Percentiles rank a stretch among this genome's conserved stretches.
Evolutionary conservation across 306 rosid species (phyloP).

Genomic region (Vigna mungo): DNA sequence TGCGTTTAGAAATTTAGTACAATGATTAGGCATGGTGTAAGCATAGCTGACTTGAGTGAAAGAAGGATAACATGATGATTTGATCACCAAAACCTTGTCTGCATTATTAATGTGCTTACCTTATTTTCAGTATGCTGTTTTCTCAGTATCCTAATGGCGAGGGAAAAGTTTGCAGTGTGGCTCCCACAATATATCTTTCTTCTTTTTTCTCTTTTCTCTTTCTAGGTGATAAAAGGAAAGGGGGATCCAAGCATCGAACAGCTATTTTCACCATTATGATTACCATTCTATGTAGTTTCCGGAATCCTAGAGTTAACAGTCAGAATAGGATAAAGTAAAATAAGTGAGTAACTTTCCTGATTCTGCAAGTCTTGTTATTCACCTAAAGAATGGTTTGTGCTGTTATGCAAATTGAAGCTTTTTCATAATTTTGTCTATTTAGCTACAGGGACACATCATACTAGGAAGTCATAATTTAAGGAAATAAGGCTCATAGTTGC

Average conservation of each 20-base stretch:
- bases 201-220: slow-evolving; percentile 32
- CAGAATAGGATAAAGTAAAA: slow-evolving; percentile 27
- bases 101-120: slow-evolving; percentile 42
- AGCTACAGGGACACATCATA: neutral
- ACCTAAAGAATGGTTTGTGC: slow-evolving; percentile 14
- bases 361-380: slow-evolving; percentile 27
- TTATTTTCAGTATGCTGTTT: slow-evolving; percentile 45
- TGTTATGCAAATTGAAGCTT: neutral
- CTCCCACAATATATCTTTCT: slow-evolving; percentile 30
- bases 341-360: slow-evolving; percentile 3
- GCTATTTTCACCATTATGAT: slow-evolving; percentile 41
- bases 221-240: slow-evolving; percentile 33
- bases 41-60: slow-evolving; percentile 38
- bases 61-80: slow-evolving; percentile 40
- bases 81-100: slow-evolving; percentile 36
- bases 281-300: slow-evolving; percentile 25
- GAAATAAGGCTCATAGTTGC: no score
- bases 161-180: slow-evolving; percentile 24
- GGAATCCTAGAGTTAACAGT: slow-evolving; percentile 45
- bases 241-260: slow-evolving; percentile 29
- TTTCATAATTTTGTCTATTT: slow-evolving; percentile 8
- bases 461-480: no score
- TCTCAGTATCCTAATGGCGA: slow-evolving; percentile 13
- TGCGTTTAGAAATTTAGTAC: slow-evolving; percentile 26
- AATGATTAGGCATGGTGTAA: slow-evolving; percentile 46